phyloP scores from a whole-genome alignment of 1,284 basidiomycete species.

The Heliocybe sulcata region DNA sequence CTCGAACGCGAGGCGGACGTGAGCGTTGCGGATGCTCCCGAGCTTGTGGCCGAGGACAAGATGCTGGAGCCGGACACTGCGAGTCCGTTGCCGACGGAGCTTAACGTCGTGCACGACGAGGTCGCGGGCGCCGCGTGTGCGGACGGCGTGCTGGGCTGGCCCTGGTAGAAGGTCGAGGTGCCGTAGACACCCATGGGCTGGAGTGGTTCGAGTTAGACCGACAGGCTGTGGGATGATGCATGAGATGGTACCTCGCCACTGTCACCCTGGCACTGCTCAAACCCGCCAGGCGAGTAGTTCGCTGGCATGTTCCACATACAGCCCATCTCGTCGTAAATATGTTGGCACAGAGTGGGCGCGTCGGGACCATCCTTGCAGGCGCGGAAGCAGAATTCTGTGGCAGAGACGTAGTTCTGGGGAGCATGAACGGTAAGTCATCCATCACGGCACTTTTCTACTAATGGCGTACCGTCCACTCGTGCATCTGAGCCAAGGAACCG shows the following conservation, averaged over 20 bases:
- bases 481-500: constrained; percentile 46
- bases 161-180: constrained; percentile 52
- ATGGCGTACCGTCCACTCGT: constrained; percentile 51
- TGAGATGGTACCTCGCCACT: background rate
- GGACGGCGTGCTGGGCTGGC: constrained; percentile 40
- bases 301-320: constrained; percentile 68
- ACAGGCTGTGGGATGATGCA: background rate
- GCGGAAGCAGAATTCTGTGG: constrained; percentile 64
- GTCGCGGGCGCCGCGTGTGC: constrained; percentile 31
- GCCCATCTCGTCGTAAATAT: constrained; percentile 62
- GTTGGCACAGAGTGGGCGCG: constrained; percentile 55
- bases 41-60: background rate
- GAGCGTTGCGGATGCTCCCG: background rate
- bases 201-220: background rate
- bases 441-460: background rate
- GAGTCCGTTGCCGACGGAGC: constrained; percentile 8
- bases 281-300: constrained; percentile 46
- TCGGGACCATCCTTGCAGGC: constrained; percentile 51
- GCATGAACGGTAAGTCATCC: background rate
- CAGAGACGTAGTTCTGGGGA: constrained; percentile 44
- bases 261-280: constrained; percentile 45
- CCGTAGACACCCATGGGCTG: constrained; percentile 56
- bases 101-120: constrained; percentile 6
- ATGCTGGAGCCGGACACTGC: constrained; percentile 3
- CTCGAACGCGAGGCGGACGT: background rate